Evolutionary conservation across 1,139 yeast species (phyloP), one percentile per base, ranked within the genome.

Genomic region (Saccharomyces hybrid): DNA sequence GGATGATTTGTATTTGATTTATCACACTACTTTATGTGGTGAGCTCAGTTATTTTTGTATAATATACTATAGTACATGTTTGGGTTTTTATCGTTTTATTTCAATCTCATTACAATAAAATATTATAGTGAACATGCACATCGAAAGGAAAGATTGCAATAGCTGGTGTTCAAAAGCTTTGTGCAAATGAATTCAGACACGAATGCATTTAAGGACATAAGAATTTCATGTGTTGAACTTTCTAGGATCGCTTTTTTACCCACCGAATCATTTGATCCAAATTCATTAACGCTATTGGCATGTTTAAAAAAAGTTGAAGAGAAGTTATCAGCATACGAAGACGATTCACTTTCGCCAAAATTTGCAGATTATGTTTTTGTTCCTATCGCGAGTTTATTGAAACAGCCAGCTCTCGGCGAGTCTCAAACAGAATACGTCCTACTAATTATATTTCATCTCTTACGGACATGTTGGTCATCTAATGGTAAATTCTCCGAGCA

Each of bases 291-390:
- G 14, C 60, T 76, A 6, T 55, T 71, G 1, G 60, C 65, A 5
- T 68, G 76, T 1, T 59, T 79, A 31, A 64, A 63, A 47, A 66
- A 63, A 2, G 58, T 76, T 7, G 69, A 72, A 46, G 44, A 46
- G 0, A 56, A 59, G 20, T 58, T 76, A 28, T 52, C 53, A 4
- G 49, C 57, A 11, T 49, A 59, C 8, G 52, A 56, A 5, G 55
- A 56, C 13, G 59, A 57, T 1, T 38, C 51, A 0, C 51, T 74
- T 3, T 71, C 81, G 0, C 61, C 73, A 0, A 72, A 72, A 34
- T 64, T 83, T 23, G 87, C 85, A 0, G 88, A 84, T 59, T 83
- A 83, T 57, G 73, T 84, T 2, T 83, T 82, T 64, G 77, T 81
- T 28, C 89, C 90, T 0, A 60, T 84, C 1, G 76, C 82, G 1